phyloP scores from a whole-genome alignment of 306 rosid species.

The Cucurbita maxima region DNA sequence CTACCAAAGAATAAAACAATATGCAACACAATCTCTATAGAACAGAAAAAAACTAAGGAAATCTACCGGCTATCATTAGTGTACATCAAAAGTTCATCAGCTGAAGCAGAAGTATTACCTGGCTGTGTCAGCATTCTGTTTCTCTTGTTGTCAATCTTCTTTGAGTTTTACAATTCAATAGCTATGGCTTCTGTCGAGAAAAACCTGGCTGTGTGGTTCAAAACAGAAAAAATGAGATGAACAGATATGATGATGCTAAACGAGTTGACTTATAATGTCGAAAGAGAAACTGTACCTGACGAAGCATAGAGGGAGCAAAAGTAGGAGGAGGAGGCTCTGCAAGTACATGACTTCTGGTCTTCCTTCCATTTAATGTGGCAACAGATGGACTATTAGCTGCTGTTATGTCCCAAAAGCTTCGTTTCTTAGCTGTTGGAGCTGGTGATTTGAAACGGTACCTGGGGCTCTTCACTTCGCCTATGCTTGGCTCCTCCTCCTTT shows the following conservation, averaged over 20 bases:
- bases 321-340: constrained; percentile 44
- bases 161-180: constrained; percentile 17
- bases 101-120: not conserved
- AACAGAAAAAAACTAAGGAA: constrained; percentile 2
- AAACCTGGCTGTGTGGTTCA: constrained; percentile 62
- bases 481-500: constrained; percentile 58
- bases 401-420: constrained; percentile 96
- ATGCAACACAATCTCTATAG: constrained; percentile 6
- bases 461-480: constrained; percentile 61
- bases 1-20: constrained; percentile 11
- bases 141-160: constrained; percentile 8
- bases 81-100: not conserved
- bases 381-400: constrained; percentile 68
- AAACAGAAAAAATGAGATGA: not conserved
- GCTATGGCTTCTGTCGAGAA: constrained; percentile 61
- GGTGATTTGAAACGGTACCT: constrained; percentile 72
- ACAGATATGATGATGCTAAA: not conserved
- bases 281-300: constrained; percentile 44
- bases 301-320: constrained; percentile 82
- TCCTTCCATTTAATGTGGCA: constrained; percentile 62
- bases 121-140: not conserved
- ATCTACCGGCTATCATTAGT: constrained; percentile 7
- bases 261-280: not conserved
- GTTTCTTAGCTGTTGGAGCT: constrained; percentile 58
- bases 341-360: constrained; percentile 71